phyloP scores from a whole-genome alignment of 352 stramenopile species.

The Globisporangium alternatum region DNA sequence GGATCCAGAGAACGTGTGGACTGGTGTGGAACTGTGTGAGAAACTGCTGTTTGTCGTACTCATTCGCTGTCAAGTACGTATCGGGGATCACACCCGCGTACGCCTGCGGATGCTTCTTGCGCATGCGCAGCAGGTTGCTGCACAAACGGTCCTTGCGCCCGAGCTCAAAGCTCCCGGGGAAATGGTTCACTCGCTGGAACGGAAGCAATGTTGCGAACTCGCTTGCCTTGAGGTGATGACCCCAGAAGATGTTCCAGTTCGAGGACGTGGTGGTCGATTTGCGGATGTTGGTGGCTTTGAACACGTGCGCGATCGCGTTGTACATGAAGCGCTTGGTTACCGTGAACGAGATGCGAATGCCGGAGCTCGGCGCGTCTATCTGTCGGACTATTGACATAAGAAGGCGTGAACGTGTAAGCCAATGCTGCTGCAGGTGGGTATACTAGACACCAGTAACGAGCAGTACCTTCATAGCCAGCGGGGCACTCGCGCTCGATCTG shows the following conservation, averaged over 20 bases:
- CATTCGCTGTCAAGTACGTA: conserved; percentile 66
- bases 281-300: conserved; percentile 33
- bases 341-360: conserved; percentile 42
- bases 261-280: conserved; percentile 15
- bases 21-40: conserved; percentile 40
- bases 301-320: conserved; percentile 61
- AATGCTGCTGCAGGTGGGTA: neutral
- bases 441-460: neutral
- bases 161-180: conserved; percentile 73
- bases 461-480: conserved; percentile 54
- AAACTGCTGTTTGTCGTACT: conserved; percentile 71
- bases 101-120: conserved; percentile 48
- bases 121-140: conserved; percentile 52
- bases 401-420: neutral
- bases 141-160: conserved; percentile 75
- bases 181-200: conserved; percentile 72
- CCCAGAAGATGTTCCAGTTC: conserved; percentile 76
- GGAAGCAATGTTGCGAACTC: conserved; percentile 40
- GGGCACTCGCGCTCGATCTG: conserved; percentile 44
- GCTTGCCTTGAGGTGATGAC: conserved; percentile 51
- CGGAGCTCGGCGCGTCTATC: conserved; percentile 18
- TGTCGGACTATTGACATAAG: conserved; percentile 29
- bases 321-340: conserved; percentile 78
- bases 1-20: conserved; percentile 62
- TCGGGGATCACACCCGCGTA: conserved; percentile 64